Base-by-base conservation (phyloP, 768 basidiomycete species). In the Lactifluus rugatus region DNA sequence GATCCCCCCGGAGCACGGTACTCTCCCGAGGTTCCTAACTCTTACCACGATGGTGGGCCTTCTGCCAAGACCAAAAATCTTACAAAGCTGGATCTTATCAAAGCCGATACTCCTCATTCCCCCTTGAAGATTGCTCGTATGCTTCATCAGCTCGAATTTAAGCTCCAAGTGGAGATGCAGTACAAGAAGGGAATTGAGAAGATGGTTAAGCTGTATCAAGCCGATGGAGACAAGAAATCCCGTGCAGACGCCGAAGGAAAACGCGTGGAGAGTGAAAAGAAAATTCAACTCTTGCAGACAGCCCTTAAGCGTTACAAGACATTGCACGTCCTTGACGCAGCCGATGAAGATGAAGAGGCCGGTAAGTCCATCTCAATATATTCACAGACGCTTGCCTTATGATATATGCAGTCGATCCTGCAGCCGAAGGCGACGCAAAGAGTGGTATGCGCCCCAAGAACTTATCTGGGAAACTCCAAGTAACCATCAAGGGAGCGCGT, bases 111-210 rank as follows among this genome's bases (percentile, higher is more conserved):
- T 46, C 94, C 95, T 16, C 83, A 95, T 68, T 93, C 93, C 19
- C 87, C 94, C 2, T 87, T 90, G 65, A 98, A 95, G 77, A 98
- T 99, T 70, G 90, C 93, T 42, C 83, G 83, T 65, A 97, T 98
- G 94, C 82, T 98, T 50, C 94, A 97, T 72, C 94, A 97, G 72
- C 85, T 99, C 61, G 94, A 98, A 73, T 99, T 97, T 82, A 99
- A 99, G 75, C 84, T 97, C 55, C 91, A 95, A 71, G 92, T 99
- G 63, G 96, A 99, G 73, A 82, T 88, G 75, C 93, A 98, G 74
- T 97, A 97, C 78, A 95, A 94, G 78, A 81, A 86, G 70, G 96
- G 96, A 42, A 96, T 97, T 63, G 94, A 98, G 74, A 97, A 97
- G 77, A 99, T 99, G 96, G 89, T 87, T 37, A 94, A 89, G 72